These are phyloP conservation scores for Elsinoe necatrix DNA, from an alignment of 2,329 filamentous ascomycete genomes.

Conservation along the genomic window DNA sequence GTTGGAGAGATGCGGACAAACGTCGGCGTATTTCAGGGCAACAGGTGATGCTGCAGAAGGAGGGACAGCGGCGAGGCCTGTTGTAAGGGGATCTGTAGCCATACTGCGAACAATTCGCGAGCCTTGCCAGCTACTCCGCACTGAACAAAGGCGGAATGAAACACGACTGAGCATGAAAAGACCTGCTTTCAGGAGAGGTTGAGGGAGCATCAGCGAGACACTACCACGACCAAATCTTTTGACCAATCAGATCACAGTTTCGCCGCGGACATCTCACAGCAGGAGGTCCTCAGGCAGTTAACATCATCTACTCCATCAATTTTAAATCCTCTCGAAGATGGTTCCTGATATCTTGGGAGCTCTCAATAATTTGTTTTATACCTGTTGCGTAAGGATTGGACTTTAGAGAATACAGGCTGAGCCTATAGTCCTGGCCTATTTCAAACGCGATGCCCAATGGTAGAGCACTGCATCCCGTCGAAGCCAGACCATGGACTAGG, in stretches of 20 bases:
- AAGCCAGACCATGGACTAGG: not conserved
- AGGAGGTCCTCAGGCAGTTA: not conserved
- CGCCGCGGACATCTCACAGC: slow-evolving; percentile 3
- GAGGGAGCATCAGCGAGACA: not conserved
- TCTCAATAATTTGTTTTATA: no score
- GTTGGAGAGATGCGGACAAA: slow-evolving; percentile 28
- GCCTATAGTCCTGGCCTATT: no score
- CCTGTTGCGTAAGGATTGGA: no score
- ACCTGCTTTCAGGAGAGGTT: no score
- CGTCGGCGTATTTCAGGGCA: slow-evolving; percentile 33
- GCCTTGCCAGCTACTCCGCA: not conserved
- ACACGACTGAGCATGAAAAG: not conserved
- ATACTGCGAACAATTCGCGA: not conserved
- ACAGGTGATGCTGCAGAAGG: not conserved
- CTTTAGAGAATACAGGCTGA: no score
- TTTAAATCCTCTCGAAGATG: no score
- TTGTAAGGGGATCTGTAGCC: slow-evolving; percentile 21
- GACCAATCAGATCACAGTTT: slow-evolving; percentile 1
- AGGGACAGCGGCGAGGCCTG: slow-evolving; percentile 21
- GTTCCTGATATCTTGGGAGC: no score
- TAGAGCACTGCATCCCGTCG: not conserved
- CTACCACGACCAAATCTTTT: not conserved
- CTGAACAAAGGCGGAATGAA: not conserved
- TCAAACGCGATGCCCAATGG: not conserved
- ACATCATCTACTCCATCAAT: no score